These are phyloP conservation scores for Cicer pinnatifidum DNA, from an alignment of 306 rosid species.

Conservation along the genomic window DNA sequence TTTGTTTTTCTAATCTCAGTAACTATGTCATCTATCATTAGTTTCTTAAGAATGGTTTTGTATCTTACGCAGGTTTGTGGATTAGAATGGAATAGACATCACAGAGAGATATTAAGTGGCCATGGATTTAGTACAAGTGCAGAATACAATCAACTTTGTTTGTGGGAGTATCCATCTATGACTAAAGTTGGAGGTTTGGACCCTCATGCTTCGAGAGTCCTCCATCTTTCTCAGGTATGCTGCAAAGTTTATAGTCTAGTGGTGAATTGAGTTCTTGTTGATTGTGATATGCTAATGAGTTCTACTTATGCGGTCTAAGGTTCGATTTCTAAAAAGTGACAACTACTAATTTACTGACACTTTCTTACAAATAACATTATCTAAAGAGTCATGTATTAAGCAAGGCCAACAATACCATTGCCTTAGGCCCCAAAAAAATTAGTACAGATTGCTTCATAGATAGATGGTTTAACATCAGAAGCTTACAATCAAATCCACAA, in stretches of 20 bases:
- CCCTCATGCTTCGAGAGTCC: slow-evolving; percentile 64
- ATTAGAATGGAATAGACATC: slow-evolving; percentile 80
- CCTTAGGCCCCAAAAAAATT: too few species aligned
- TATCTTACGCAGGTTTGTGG: slow-evolving; percentile 60
- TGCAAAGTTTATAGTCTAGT: too few species aligned
- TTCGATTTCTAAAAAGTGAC: too few species aligned
- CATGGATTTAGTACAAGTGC: slow-evolving; percentile 63
- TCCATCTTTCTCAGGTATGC: slow-evolving; percentile 70
- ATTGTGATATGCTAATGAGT: background rate
- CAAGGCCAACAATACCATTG: too few species aligned
- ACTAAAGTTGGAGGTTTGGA: slow-evolving; percentile 59
- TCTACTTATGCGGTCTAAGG: background rate
- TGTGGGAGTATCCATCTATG: slow-evolving; percentile 86
- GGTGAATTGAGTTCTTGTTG: background rate
- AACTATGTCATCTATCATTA: too few species aligned
- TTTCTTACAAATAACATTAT: too few species aligned
- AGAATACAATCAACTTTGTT: slow-evolving; percentile 58
- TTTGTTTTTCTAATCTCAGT: too few species aligned
- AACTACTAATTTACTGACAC: background rate
- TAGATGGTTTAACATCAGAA: too few species aligned
- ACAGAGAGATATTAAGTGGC: slow-evolving; percentile 75
- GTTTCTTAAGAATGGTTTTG: too few species aligned
- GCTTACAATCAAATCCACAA: too few species aligned
- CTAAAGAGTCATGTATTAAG: too few species aligned
- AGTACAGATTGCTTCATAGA: too few species aligned